Evolutionary conservation across 371 early-diverging fungal species (phyloP).

Genomic region (Mucor sp.): DNA sequence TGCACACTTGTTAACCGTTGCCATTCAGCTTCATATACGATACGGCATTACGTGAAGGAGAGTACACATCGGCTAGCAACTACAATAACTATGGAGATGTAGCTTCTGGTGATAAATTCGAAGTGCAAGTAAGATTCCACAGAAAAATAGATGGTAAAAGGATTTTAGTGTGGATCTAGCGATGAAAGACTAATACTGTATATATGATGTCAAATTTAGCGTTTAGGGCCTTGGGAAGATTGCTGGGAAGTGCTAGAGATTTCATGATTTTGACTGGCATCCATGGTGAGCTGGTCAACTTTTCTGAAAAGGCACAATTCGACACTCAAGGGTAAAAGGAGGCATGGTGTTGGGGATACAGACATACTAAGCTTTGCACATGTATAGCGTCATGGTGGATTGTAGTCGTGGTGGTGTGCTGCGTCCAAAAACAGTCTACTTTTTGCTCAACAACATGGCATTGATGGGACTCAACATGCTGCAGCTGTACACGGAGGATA

Average conservation of each 20-base stretch:
- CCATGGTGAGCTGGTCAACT: slow-evolving; percentile 49
- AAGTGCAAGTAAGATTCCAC: slow-evolving; percentile 60
- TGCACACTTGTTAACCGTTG: neutral
- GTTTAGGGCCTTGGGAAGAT: slow-evolving; percentile 76
- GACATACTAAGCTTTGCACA: neutral
- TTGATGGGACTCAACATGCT: slow-evolving; percentile 84
- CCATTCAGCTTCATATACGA: slow-evolving; percentile 53
- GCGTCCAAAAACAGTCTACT: slow-evolving; percentile 58
- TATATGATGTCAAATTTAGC: slow-evolving; percentile 48
- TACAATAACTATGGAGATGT: slow-evolving; percentile 36
- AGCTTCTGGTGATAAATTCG: slow-evolving; percentile 37
- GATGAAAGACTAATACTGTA: neutral
- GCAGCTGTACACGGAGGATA: slow-evolving; percentile 90
- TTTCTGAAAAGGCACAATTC: slow-evolving; percentile 67
- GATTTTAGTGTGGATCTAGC: neutral
- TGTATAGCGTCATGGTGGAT: slow-evolving; percentile 77
- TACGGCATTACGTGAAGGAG: slow-evolving; percentile 40
- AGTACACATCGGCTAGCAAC: slow-evolving; percentile 46
- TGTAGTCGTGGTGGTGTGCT: slow-evolving; percentile 84
- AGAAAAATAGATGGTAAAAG: slow-evolving; percentile 65
- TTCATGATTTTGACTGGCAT: slow-evolving; percentile 35
- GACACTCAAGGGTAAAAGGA: slow-evolving; percentile 63
- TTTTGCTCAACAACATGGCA: slow-evolving; percentile 71
- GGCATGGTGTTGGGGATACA: neutral
- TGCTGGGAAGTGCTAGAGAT: slow-evolving; percentile 64